phyloP scores from a whole-genome alignment of 2,329 filamentous ascomycete species.

The Penicillium janthinellum region DNA sequence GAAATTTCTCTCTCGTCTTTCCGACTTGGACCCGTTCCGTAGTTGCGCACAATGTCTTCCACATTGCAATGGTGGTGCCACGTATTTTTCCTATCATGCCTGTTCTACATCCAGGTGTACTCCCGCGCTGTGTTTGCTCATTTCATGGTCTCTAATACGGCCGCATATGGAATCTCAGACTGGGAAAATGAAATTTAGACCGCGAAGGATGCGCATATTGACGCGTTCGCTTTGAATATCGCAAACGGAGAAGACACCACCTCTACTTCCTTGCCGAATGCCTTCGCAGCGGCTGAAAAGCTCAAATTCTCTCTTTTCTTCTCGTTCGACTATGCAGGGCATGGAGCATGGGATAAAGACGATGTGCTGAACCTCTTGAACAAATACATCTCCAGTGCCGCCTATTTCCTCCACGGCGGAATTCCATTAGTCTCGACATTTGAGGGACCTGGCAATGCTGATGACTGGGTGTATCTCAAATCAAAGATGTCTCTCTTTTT shows the following conservation, averaged over 20 bases:
- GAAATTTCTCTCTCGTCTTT: too few relatives aligned
- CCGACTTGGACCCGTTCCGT: too few relatives aligned
- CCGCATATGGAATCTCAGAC: neutral
- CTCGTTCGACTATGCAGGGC: neutral
- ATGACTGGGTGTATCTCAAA: neutral
- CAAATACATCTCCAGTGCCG: neutral
- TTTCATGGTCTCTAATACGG: neutral
- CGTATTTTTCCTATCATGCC: neutral
- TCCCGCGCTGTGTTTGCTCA: neutral
- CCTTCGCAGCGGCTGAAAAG: neutral
- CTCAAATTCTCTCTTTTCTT: neutral
- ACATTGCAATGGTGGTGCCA: neutral
- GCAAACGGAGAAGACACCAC: neutral
- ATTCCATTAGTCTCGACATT: neutral
- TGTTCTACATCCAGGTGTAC: neutral
- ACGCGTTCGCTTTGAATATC: neutral
- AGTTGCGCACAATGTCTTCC: too few relatives aligned
- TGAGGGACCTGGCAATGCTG: neutral
- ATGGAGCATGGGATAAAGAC: neutral
- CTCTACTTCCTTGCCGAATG: neutral
- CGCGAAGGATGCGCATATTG: neutral
- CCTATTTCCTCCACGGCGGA: neutral
- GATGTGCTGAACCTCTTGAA: neutral
- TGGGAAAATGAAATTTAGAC: neutral
- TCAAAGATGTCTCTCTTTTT: neutral